Conservation (phyloP, 306 rosid genomes). For the Vicia sativa region DNA sequence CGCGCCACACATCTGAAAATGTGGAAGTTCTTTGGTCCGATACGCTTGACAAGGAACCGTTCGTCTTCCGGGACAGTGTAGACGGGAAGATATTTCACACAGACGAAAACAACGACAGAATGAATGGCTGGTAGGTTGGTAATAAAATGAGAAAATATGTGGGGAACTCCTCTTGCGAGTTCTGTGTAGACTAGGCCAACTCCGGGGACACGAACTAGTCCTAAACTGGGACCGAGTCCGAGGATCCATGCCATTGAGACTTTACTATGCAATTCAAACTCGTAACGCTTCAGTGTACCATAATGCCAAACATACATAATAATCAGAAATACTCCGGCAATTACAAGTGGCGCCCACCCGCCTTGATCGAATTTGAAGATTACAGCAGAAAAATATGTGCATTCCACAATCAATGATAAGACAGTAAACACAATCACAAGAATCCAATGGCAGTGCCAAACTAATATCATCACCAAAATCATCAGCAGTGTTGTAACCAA, state of each 20-base stretch:
- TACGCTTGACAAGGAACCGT: conserved; percentile 83
- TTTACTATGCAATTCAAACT: conserved; percentile 85
- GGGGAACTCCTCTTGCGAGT: conserved; percentile 94
- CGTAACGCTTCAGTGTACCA: conserved; percentile 72
- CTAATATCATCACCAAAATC: conserved; percentile 82
- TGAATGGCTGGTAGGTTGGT: conserved; percentile 97
- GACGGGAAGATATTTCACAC: conserved; percentile 94
- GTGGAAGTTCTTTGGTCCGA: conserved; percentile 82
- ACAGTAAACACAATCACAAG: conserved; percentile 64
- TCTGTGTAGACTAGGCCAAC: conserved; percentile 92
- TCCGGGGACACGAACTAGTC: conserved; percentile 97
- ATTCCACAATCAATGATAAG: conserved; percentile 73
- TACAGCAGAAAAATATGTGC: conserved; percentile 85
- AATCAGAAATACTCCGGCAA: conserved; percentile 69
- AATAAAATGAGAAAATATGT: conserved; percentile 93
- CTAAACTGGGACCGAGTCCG: conserved; percentile 94
- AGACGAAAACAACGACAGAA: conserved; percentile 83
- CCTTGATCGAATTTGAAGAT: conserved; percentile 89
- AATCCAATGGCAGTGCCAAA: conserved; percentile 95
- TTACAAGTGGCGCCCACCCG: conserved; percentile 91
- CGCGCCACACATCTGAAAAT: conserved; percentile 92
- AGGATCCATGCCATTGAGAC: conserved; percentile 98
- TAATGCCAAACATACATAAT: conserved; percentile 95
- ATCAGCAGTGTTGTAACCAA: conserved; percentile 85
- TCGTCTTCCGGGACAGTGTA: conserved; percentile 94